Conservation (phyloP, 1,284 basidiomycete genomes). For the Apiotrichum montevideense region DNA sequence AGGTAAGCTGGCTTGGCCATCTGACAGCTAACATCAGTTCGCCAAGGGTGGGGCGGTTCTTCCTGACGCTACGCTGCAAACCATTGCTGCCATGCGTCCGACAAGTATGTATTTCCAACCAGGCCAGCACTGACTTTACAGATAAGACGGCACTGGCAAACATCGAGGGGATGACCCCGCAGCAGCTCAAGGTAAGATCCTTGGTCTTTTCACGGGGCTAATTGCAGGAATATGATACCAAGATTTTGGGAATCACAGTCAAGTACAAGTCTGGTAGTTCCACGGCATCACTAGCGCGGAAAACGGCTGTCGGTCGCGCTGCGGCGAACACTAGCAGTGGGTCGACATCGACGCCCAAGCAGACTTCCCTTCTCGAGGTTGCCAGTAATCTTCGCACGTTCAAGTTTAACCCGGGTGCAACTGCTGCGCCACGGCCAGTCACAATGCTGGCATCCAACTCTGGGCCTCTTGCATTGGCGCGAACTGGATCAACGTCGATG, state of each 20-base stretch:
- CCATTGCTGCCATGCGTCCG: slow-evolving; percentile 40
- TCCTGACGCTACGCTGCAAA: slow-evolving; percentile 30
- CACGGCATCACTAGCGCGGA: too few species aligned
- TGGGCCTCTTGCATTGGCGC: too few species aligned
- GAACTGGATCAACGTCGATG: too few species aligned
- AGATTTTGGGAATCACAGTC: slow-evolving; percentile 18
- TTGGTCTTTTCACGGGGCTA: not conserved
- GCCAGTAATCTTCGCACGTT: too few species aligned
- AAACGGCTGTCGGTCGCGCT: too few species aligned
- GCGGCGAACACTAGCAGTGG: too few species aligned
- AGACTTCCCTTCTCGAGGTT: too few species aligned
- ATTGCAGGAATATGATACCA: slow-evolving; percentile 15
- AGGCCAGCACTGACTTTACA: slow-evolving; percentile 2
- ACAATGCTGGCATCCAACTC: too few species aligned
- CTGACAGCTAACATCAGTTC: not conserved
- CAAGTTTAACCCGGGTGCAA: too few species aligned
- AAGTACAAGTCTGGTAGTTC: too few species aligned
- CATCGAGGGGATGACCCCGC: slow-evolving; percentile 27
- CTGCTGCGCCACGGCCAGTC: too few species aligned
- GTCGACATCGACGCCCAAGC: too few species aligned
- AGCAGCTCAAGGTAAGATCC: slow-evolving; percentile 9
- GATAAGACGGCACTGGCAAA: slow-evolving; percentile 21
- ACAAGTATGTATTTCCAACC: slow-evolving; percentile 22
- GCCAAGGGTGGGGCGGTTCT: slow-evolving; percentile 19
- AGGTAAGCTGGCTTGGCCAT: not conserved